Evolutionary conservation across 352 stramenopile genomes (phyloP).

Genomic region (Thraustotheca clavata): DNA sequence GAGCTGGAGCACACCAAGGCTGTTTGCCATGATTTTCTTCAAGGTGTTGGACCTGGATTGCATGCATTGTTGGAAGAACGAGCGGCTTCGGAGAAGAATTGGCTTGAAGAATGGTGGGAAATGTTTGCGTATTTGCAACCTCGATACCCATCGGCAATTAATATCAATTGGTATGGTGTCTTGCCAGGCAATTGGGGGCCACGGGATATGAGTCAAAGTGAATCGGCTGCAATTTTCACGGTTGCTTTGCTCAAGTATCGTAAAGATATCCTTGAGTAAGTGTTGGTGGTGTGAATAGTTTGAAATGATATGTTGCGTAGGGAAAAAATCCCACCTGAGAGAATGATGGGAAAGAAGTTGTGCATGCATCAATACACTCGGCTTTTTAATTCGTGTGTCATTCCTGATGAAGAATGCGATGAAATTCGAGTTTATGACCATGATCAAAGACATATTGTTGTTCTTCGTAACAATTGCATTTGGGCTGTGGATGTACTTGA

Average conservation of each 20-base stretch:
- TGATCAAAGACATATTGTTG: conserved; percentile 88
- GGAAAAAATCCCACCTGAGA: conserved; percentile 88
- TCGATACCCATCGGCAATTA: conserved; percentile 92
- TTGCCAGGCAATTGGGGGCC: conserved; percentile 89
- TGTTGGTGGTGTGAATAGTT: conserved; percentile 5
- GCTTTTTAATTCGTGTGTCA: conserved; percentile 96
- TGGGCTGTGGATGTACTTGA: conserved; percentile 75
- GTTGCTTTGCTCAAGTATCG: conserved; percentile 88
- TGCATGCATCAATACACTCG: conserved; percentile 92
- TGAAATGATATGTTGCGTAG: conserved; percentile 26
- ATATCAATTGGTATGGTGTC: conserved; percentile 98
- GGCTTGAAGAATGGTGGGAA: conserved; percentile 95
- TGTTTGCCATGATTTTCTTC: conserved; percentile 86
- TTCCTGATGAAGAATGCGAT: conserved; percentile 86
- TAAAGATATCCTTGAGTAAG: conserved; percentile 80
- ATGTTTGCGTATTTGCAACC: conserved; percentile 93
- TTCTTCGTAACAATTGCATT: conserved; percentile 88
- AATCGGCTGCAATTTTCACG: conserved; percentile 80
- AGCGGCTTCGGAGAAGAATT: conserved; percentile 77
- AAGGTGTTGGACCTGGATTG: conserved; percentile 81
- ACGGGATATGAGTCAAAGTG: conserved; percentile 87
- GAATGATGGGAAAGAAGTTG: conserved; percentile 88
- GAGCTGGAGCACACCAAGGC: conserved; percentile 89
- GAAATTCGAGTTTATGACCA: conserved; percentile 85
- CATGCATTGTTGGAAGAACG: conserved; percentile 84